Base-by-base conservation (phyloP, 2,329 filamentous ascomycete genomes). In the Zalaria obscura region DNA sequence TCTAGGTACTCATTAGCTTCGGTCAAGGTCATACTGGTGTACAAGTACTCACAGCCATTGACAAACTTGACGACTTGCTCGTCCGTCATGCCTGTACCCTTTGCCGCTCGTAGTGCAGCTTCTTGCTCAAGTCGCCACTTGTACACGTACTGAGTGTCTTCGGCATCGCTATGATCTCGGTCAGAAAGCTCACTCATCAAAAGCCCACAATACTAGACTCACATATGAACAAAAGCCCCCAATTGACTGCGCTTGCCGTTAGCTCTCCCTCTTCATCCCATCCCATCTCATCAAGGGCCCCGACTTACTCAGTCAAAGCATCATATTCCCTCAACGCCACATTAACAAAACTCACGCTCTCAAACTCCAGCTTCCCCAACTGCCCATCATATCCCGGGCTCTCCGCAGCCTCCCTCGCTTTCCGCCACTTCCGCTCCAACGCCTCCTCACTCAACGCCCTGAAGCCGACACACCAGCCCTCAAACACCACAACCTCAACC, bases 381-480 rank as follows among this genome's bases (percentile, higher is more conserved):
- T 71, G 64, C 1, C 70, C 69, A 11, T 63, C 48, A 58, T 75
- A 71, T 2, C 69, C 44, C 47, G 60, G 51, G 58, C 63, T 36
- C 70, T 67, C 29, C 58, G 75, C 56, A 57, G 74, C 59, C 57
- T 70, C 50, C 39, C 58, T 57, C 3, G 72, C 72, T 27, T 62
- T 62, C 40, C 65, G 61, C 58, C 74, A 75, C 46, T 69, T 72
- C 55, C 67, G 65, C 50, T 69, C 69, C 3, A 76, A 57, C 27
- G 69, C 67, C 3, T 75, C 57, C 4, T 71, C 67, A n/a, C 63
- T 52, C 8, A 88, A 60, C 0, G 80, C 61, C 4, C 78, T 76
- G 63, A 94, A 94, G 3, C 86, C 88, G 8, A 93, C 77, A 58
- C 82, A 91, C 88, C 87, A 94, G 11, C 88, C 87, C 60, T 95